Evolutionary conservation across 805 yeast genomes (phyloP), one percentile per base, ranked within the genome.

Genomic region (Lipomyces kockii): DNA sequence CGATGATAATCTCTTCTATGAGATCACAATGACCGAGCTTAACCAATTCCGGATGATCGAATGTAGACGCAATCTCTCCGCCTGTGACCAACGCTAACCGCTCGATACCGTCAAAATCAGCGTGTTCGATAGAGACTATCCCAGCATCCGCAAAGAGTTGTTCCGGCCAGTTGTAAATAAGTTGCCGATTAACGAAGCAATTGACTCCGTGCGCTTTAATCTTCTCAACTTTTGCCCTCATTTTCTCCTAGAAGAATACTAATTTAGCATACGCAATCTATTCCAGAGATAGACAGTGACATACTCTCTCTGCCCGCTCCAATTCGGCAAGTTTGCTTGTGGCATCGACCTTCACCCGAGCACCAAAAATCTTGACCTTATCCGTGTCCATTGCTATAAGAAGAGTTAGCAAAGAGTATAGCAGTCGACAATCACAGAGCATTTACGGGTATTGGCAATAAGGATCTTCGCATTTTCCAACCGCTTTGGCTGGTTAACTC

Each of bases 121-220:
- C 98, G 77, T 95, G 99, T 80, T 95, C 99, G 71, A 95, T 92
- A 27, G 97, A 88, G 79, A 91, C 93, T 74, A 95, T 90, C 63
- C 88, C 87, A 55, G 92, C 80, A 73, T 94, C 99, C 5, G 97
- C 85, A 76, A 95, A 91, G 73, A 95, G 83, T 80, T 91, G 97
- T 81, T 95, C 99, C 32, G 99, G 99, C 85, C 94, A 95, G 82
- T 95, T 98, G 80, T 95, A 95, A 76, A 95, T 95, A 76, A 95
- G 85, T 81, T 95, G 99, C 77, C 99, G 88, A 82, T 95, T 95
- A 74, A 95, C 92, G 78, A 95, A 95, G 74, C 94, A 88, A 78
- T 91, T 91, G 76, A 91, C 87, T 64, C 91, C 90, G 78, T 91
- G 96, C 72, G 88, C 88, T 77, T 92, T 87, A 78, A 95, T 95